A percentile compares a stretch with the other conserved stretches of the same genome.
phyloP scores from a whole-genome alignment of 164 flowering plant species.

The Berberis vulgaris region DNA sequence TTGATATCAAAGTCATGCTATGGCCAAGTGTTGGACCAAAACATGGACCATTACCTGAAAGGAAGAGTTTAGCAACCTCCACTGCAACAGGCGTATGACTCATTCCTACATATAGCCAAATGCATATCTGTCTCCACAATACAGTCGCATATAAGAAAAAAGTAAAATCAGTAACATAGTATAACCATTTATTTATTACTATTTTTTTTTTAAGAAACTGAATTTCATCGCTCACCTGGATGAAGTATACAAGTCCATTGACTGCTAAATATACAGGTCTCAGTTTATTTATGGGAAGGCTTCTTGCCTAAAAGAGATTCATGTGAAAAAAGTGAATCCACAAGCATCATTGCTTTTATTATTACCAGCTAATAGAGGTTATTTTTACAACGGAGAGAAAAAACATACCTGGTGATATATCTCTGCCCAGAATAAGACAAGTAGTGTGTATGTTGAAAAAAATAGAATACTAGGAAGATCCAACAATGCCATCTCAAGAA shows the following conservation, averaged over 20 bases:
- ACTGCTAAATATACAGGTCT: slow-evolving; percentile 46
- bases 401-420: slow-evolving; percentile 70
- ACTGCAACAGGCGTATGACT: slow-evolving; percentile 27
- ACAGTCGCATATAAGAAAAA: not conserved
- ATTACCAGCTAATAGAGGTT: too few species aligned
- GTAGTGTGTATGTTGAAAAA: slow-evolving; percentile 78
- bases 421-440: slow-evolving; percentile 20
- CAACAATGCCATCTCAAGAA: slow-evolving; percentile 46
- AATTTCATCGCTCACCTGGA: slow-evolving; percentile 38
- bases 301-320: slow-evolving; percentile 49
- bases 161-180: not conserved
- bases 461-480: slow-evolving; percentile 76
- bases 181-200: not conserved
- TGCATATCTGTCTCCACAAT: slow-evolving; percentile 31
- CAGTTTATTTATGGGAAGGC: slow-evolving; percentile 53
- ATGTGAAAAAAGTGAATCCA: not conserved
- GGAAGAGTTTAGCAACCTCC: slow-evolving; percentile 45
- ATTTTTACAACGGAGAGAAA: too few species aligned
- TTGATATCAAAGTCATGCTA: too few species aligned
- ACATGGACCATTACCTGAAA: slow-evolving; percentile 37
- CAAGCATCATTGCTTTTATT: too few species aligned
- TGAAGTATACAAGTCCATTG: slow-evolving; percentile 51
- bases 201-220: not conserved
- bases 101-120: slow-evolving; percentile 45
- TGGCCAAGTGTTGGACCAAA: too few species aligned